phyloP scores from a whole-genome alignment of 129 eudicot species.

The Arctium minus region DNA sequence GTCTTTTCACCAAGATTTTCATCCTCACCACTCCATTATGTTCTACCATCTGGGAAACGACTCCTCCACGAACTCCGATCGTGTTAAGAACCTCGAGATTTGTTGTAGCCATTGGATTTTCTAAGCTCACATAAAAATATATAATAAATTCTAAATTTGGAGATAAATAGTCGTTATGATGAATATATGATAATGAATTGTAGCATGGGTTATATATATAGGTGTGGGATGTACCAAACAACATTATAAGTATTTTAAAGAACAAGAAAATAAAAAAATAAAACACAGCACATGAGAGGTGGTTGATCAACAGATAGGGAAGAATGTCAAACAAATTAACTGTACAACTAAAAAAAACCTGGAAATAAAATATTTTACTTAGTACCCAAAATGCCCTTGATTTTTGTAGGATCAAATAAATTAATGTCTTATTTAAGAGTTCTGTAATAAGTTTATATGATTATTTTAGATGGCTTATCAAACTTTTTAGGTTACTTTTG shows the following conservation, averaged over 20 bases:
- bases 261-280: neutral
- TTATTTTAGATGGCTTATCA: no score
- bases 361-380: no score
- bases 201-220: constrained; percentile 10
- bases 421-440: no score
- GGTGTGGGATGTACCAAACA: neutral
- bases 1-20: constrained; percentile 29
- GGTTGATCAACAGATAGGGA: neutral
- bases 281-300: constrained; percentile 23
- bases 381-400: no score
- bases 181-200: neutral
- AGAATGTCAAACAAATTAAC: constrained; percentile 20
- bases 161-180: neutral
- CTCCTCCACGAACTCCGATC: constrained; percentile 10
- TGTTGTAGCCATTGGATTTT: constrained; percentile 16
- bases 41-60: constrained; percentile 15
- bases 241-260: neutral
- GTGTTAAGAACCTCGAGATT: neutral
- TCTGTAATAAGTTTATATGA: no score
- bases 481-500: no score
- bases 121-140: neutral
- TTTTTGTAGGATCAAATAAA: no score
- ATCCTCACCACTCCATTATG: constrained; percentile 23
- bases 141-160: neutral
- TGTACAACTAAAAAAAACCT: neutral